Evolutionary conservation across 2,329 filamentous ascomycete species (phyloP), one percentile per base, ranked within the genome.

Genomic region (Capronia epimyces): DNA sequence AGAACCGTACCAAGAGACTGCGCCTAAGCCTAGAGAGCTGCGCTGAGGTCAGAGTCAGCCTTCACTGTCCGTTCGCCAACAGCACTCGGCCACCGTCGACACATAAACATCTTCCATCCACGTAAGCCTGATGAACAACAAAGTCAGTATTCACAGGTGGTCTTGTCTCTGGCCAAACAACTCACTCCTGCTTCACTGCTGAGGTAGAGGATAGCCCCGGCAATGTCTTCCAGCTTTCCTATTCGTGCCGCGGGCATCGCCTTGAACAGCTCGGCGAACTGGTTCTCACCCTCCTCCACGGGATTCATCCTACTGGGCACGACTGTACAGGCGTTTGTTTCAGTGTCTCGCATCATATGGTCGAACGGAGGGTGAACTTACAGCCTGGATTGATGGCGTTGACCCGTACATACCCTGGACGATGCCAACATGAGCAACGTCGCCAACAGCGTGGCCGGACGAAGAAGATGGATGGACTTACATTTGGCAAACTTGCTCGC

Each of bases 221-320:
- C 71, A 56, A 75, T 68, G 49, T 75, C 72, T 44, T 69, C 67
- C 3, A 64, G 50, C 0, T 59, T 64, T 0, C 70, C 72, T 9
- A 69, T 68, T 47, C 69, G 57, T 41, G 64, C 67, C 1, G 69
- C 69, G 1, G 69, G 63, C 42, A 71, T 66, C 54, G 70, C 68
- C 24, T 71, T 66, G 20, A 73, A 71, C 12, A 74, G 56, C 20
- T 64, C 58, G 7, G 63, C 65, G 54, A 73, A 73, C 42, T 72
- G 67, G 56, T 72, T 71, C 3, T 66, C 67, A 36, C 65, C 66
- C 15, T 64, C 62, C 1, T 67, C 69, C 0, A 73, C 66, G 0
- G 70, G 69, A 40, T 74, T 74, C 71, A 74, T 73, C 13, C 66
- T 69, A 40, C 67, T 71, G 0, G 71, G 71, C 1, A 72, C 66